phyloP scores from a whole-genome alignment of 208 protist species.

The Kentomonas sorsogonicus region DNA sequence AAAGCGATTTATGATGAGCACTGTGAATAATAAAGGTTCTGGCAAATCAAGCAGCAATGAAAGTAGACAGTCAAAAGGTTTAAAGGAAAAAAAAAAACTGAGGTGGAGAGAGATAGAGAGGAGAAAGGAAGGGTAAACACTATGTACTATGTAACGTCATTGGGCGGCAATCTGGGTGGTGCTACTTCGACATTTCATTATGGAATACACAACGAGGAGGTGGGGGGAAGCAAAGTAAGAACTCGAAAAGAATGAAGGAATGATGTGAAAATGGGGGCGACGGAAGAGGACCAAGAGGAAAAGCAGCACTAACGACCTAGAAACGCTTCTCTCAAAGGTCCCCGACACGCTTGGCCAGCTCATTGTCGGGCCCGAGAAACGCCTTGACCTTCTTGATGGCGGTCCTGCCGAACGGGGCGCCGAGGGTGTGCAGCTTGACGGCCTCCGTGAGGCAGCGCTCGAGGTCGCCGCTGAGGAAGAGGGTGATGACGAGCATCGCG shows the following conservation, averaged over 20 bases:
- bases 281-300: background rate
- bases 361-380: constrained; percentile 59
- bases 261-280: no score
- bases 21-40: no score
- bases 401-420: constrained; percentile 39
- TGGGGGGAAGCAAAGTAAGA: no score
- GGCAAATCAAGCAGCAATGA: no score
- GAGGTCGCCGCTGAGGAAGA: constrained; percentile 77
- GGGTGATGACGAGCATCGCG: constrained; percentile 65
- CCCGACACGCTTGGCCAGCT: constrained; percentile 35
- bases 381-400: constrained; percentile 48
- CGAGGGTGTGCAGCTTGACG: constrained; percentile 51
- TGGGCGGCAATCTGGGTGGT: no score
- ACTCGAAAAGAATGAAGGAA: no score
- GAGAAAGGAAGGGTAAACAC: constrained; percentile 5
- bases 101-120: no score
- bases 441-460: constrained; percentile 83
- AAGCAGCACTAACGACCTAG: background rate
- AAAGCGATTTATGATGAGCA: no score
- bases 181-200: no score
- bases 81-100: constrained; percentile 7
- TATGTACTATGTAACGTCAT: background rate
- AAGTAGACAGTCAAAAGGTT: constrained; percentile 13
- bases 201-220: no score
- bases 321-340: constrained; percentile 1